Base-by-base conservation (phyloP, 495 filamentous ascomycete genomes). In the Mycothermus thermophilus region DNA sequence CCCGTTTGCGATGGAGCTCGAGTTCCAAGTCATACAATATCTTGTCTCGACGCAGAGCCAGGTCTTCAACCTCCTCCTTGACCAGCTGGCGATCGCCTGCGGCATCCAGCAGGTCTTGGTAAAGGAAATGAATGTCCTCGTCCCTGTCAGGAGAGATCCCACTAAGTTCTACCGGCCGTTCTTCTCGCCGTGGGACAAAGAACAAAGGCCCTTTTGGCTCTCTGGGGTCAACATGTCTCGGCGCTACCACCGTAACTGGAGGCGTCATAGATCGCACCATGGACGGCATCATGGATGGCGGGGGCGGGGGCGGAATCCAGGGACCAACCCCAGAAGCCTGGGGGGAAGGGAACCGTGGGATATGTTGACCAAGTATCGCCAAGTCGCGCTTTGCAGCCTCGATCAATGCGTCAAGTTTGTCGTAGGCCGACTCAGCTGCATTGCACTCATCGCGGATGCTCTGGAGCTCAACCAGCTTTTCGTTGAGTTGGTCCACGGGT, bases 51-150 rank as follows among this genome's bases (percentile, higher is more conserved):
- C 41, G 45, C 7, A 37, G 35, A 29, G 34, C 28, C n/a, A 59
- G 28, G 4, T 55, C 54, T 8, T 42, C 41, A 17, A 39, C 35
- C 26, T 51, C 33, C 14, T 59, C 56, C n/a, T 38, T 37, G 14
- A 49, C 51, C 2, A 47, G 35, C 22, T 52, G 34, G 12, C 42
- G 40, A 13, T 57, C 48, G 1, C 38, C 54, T 5, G 44, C 48
- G 1, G 41, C 44, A 10, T 53, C 42, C 2, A 54, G 35, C 19
- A 59, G 40, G 0, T 42, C 21, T 8, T 34, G 37, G 20, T 55
- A 59, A 2, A 55, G 34, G 1, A 54, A 54, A 19, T 59, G 56
- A 0, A 55, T 34, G 20, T 59, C 56, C 3, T 53, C 49, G 4
- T 34, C 13, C 1, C 38, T 49, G 0, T 50, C 40, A 0, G 26